phyloP scores from a whole-genome alignment of 768 basidiomycete species.

The Leccinum subtestaceum region DNA sequence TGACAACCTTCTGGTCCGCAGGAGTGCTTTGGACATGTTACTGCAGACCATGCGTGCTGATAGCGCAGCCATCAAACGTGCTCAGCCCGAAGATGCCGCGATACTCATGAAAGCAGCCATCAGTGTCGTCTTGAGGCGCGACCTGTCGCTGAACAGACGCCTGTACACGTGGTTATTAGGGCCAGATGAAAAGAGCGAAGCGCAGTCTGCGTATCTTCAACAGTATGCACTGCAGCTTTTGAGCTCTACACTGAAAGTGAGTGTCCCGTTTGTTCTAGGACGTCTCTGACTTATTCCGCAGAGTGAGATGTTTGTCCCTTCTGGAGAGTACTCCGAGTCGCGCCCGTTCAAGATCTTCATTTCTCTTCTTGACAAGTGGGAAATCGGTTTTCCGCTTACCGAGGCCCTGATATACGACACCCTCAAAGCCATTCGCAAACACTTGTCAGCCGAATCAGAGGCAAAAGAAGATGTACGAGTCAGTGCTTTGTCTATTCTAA shows the following conservation, averaged over 20 bases:
- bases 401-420: conserved; percentile 77
- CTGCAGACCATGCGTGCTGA: conserved; percentile 73
- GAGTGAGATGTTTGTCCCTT: conserved; percentile 76
- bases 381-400: conserved; percentile 81
- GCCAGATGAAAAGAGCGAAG: conserved; percentile 70
- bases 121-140: conserved; percentile 87
- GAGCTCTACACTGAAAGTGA: conserved; percentile 63
- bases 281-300: conserved; percentile 30
- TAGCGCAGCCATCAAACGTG: conserved; percentile 64
- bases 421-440: conserved; percentile 64
- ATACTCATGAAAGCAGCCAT: conserved; percentile 86
- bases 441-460: conserved; percentile 52
- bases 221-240: conserved; percentile 72
- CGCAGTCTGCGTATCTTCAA: conserved; percentile 69
- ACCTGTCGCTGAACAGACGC: conserved; percentile 88
- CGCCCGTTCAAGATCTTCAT: conserved; percentile 96
- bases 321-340: conserved; percentile 71
- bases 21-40: conserved; percentile 83
- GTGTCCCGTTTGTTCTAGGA: conserved; percentile 5
- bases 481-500: background rate
- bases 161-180: conserved; percentile 94
- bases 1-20: conserved; percentile 85
- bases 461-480: conserved; percentile 58
- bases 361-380: conserved; percentile 94
- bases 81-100: conserved; percentile 67